These are phyloP conservation scores for Amorphotheca resinae DNA, from an alignment of 495 filamentous ascomycete species.

Conservation along the genomic window DNA sequence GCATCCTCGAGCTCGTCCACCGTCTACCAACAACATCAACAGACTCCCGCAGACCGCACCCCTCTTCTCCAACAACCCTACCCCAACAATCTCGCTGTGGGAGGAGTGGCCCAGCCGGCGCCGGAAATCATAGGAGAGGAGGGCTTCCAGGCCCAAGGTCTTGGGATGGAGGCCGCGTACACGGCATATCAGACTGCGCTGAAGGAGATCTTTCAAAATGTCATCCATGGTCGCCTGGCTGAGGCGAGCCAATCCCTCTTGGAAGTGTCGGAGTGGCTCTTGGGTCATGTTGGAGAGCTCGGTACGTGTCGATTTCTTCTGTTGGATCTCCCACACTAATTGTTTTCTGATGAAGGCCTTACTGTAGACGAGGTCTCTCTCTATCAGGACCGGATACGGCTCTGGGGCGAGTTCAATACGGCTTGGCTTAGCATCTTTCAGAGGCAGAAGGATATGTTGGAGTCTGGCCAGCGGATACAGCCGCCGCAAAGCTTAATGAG, in stretches of 20 bases:
- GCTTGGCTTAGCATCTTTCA: constrained; percentile 86
- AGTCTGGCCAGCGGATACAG: constrained; percentile 44
- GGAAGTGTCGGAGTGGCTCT: constrained; percentile 72
- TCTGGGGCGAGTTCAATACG: constrained; percentile 93
- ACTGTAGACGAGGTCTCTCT: constrained; percentile 58
- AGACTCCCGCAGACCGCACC: constrained; percentile 13
- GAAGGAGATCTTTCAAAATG: constrained; percentile 62
- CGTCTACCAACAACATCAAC: constrained; percentile 38
- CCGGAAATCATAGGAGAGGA: constrained; percentile 34
- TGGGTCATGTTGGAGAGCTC: constrained; percentile 67
- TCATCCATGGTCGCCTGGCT: constrained; percentile 56
- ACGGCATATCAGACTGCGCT: constrained; percentile 60
- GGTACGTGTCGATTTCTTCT: constrained; percentile 46
- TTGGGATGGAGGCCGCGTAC: constrained; percentile 51
- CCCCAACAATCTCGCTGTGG: constrained; percentile 23
- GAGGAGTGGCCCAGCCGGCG: constrained; percentile 25
- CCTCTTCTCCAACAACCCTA: constrained; percentile 32
- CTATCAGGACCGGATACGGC: constrained; percentile 56
- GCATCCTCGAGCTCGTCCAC: constrained; percentile 22
- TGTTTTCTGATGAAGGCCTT: constrained; percentile 23
- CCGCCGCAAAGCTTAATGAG: constrained; percentile 53
- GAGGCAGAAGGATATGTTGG: constrained; percentile 70
- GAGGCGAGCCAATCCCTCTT: constrained; percentile 63
- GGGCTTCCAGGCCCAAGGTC: constrained; percentile 24
- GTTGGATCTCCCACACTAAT: constrained; percentile 15